A percentile compares a stretch with the other conserved stretches of the same genome.
These are phyloP conservation scores for Coprinellus aureogranulatus DNA, from an alignment of 768 basidiomycete genomes.

Conservation along the genomic window DNA sequence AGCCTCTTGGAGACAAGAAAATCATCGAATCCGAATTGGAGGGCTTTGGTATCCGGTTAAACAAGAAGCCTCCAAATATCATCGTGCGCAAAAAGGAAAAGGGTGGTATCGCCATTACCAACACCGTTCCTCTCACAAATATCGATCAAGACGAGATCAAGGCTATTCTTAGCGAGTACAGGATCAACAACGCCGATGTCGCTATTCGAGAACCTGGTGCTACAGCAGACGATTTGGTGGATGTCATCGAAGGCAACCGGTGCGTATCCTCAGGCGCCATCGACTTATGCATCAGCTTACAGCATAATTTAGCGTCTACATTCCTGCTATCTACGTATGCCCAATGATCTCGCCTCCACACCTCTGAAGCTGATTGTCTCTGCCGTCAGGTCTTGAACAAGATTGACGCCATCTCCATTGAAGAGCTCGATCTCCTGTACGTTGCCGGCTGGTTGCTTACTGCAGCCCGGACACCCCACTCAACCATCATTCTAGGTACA, in stretches of 20 bases:
- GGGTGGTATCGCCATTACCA: constrained; percentile 91
- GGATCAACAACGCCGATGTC: constrained; percentile 83
- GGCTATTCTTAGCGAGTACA: constrained; percentile 91
- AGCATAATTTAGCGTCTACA: too few species aligned
- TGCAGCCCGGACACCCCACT: neutral
- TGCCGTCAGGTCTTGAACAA: constrained; percentile 72
- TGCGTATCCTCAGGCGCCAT: too few species aligned
- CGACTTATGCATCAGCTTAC: too few species aligned
- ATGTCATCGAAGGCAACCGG: constrained; percentile 96
- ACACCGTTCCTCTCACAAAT: constrained; percentile 94
- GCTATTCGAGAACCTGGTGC: constrained; percentile 90
- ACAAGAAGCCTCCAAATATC: constrained; percentile 91
- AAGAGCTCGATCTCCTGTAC: constrained; percentile 89
- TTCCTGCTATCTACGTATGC: constrained; percentile 86
- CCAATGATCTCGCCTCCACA: neutral
- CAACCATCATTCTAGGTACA: constrained; percentile 50
- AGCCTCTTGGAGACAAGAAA: constrained; percentile 94
- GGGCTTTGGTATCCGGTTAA: constrained; percentile 96
- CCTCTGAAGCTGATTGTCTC: neutral
- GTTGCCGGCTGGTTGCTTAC: constrained; percentile 26
- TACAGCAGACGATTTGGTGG: constrained; percentile 93
- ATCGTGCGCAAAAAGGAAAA: constrained; percentile 83
- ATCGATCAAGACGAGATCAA: constrained; percentile 96
- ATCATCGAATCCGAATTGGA: constrained; percentile 91
- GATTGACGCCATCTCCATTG: constrained; percentile 98